Conservation (phyloP, 345 rosid genomes). For the Hypericum androsaemum region DNA sequence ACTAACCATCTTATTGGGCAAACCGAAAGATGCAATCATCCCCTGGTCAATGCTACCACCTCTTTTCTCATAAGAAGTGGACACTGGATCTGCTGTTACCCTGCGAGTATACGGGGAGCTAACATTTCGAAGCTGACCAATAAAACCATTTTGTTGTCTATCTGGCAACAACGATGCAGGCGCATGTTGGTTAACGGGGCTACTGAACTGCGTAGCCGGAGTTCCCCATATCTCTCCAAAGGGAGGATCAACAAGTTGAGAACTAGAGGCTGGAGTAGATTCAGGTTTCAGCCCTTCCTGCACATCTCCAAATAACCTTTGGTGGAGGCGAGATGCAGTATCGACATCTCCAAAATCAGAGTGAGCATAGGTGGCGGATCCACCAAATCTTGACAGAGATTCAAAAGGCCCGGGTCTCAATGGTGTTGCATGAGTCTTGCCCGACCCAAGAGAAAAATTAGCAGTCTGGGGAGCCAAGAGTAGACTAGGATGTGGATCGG, state of each 20-base stretch:
- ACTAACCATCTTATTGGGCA: slow-evolving; percentile 38
- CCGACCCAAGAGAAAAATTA: slow-evolving; percentile 32
- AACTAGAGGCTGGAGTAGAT: slow-evolving; percentile 10
- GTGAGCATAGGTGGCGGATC: slow-evolving; percentile 18
- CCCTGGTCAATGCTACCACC: slow-evolving; percentile 31
- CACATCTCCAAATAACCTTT: slow-evolving; percentile 32
- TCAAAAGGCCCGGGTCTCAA: slow-evolving; percentile 30
- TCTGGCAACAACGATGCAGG: slow-evolving; percentile 32
- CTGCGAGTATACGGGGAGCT: slow-evolving; percentile 30
- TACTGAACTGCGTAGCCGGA: slow-evolving; percentile 23
- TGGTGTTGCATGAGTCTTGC: slow-evolving; percentile 10
- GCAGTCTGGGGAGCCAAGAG: slow-evolving; percentile 28
- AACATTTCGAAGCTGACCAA: slow-evolving; percentile 19
- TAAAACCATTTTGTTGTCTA: slow-evolving; percentile 40
- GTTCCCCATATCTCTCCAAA: slow-evolving; percentile 26
- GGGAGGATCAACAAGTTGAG: slow-evolving; percentile 18
- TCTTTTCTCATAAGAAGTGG: slow-evolving; percentile 25
- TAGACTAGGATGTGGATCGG: slow-evolving; percentile 21
- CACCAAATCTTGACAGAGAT: slow-evolving; percentile 26
- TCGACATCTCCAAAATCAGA: slow-evolving; percentile 16
- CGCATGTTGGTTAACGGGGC: slow-evolving; percentile 22
- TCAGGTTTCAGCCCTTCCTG: slow-evolving; percentile 33
- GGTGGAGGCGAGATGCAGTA: slow-evolving; percentile 32
- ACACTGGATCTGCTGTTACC: slow-evolving; percentile 25
- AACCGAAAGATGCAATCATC: slow-evolving; percentile 17